Conservation (phyloP, 805 yeast genomes). For the Lipomyces kockii region DNA sequence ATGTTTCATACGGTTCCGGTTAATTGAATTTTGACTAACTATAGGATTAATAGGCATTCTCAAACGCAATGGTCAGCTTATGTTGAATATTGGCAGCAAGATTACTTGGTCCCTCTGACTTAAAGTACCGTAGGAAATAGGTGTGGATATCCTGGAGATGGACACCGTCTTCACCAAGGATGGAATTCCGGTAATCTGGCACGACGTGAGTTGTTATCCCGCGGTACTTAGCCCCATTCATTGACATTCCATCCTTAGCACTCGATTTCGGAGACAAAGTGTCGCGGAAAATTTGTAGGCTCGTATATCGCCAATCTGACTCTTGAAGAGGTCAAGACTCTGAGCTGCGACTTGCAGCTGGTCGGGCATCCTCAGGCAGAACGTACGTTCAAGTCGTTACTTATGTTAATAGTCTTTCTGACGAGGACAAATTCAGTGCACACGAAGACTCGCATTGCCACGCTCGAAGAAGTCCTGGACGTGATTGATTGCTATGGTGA, state of each 20-base stretch:
- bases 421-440: not conserved
- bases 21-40: not conserved
- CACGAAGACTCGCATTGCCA: not conserved
- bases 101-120: not conserved
- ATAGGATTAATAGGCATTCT: not conserved
- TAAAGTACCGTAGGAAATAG: not conserved
- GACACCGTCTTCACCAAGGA: not conserved
- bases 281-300: not conserved
- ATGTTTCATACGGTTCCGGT: too few species aligned
- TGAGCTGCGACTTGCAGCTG: not conserved
- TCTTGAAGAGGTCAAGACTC: not conserved
- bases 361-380: not conserved
- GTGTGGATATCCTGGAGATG: not conserved
- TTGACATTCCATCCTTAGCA: not conserved
- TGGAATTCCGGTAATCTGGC: not conserved
- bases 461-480: not conserved
- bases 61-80: not conserved
- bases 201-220: not conserved
- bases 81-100: not conserved
- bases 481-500: not conserved
- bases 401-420: not conserved
- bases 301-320: not conserved
- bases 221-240: not conserved
- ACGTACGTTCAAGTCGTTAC: not conserved
- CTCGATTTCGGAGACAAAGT: not conserved